These are phyloP conservation scores for Ulvella scutata DNA, from an alignment of 139 green algal genomes.

Conservation along the genomic window DNA sequence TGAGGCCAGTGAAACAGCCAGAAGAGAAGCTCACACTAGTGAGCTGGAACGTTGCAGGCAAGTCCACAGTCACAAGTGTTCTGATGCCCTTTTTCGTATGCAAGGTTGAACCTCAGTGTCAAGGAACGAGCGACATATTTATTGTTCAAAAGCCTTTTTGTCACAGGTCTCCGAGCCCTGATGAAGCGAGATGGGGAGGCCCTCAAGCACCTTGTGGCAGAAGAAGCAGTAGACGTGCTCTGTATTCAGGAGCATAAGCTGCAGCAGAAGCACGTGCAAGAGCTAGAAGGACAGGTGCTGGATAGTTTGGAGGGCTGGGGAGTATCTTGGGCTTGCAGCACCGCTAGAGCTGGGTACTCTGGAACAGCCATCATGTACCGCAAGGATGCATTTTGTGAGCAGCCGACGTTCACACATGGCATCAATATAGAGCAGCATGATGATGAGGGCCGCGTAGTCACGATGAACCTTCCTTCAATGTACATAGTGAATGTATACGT, in stretches of 20 bases:
- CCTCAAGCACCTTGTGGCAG: slow-evolving; percentile 16
- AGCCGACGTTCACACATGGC: neutral
- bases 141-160: neutral
- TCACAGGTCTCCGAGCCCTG: slow-evolving; percentile 2
- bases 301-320: slow-evolving; percentile 23
- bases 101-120: neutral
- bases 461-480: slow-evolving; percentile 6
- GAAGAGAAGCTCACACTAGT: slow-evolving; percentile 9
- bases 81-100: neutral
- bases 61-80: neutral
- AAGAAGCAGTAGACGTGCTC: slow-evolving; percentile 28
- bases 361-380: slow-evolving; percentile 38
- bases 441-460: slow-evolving; percentile 25
- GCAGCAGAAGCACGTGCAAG: slow-evolving; percentile 25
- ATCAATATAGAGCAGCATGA: slow-evolving; percentile 15
- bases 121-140: neutral
- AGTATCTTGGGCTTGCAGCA: slow-evolving; percentile 31
- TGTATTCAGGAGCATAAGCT: slow-evolving; percentile 57
- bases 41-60: slow-evolving; percentile 39
- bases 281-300: slow-evolving; percentile 5
- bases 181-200: slow-evolving; percentile 16
- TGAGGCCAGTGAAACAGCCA: neutral
- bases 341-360: slow-evolving; percentile 43
- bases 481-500: slow-evolving; percentile 26
- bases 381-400: slow-evolving; percentile 4